Evolutionary conservation across 2,329 filamentous ascomycete genomes (phyloP), one percentile per base, ranked within the genome.

Genomic region (Pyrenophora graminea): DNA sequence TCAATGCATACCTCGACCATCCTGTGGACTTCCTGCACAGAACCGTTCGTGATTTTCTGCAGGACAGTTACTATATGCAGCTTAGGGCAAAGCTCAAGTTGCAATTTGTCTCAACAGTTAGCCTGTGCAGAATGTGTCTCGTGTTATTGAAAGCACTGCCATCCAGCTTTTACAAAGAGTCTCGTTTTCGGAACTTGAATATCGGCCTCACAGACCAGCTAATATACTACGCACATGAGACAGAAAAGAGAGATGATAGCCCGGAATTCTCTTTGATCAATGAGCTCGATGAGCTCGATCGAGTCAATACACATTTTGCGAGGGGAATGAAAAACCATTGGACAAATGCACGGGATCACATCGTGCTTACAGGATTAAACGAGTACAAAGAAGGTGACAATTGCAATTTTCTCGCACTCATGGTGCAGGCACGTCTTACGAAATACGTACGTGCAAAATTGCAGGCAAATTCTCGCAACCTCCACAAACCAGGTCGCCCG

Each of bases 21-120:
- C 49, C 32, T 2, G 53, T 45, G 27, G 60, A 52, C 27, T 63
- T 45, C 15, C 30, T 58, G 0, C 62, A 64, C 32, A 51, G 55
- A 7, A 60, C 58, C 0, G 62, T 58, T 3, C 40, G 42, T 13
- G 60, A 64, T 1, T 64, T 59, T 34, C 33, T 58, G 9, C 33
- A 42, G 27, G 55, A 54, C 15, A 45, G 45, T 1, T 55, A 57
- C 39, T 31, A 57, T 21, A 1, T 32, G 1, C 30, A 55, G 10
- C 41, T 61, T 3, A 18, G 17, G 19, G 43, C 8, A 6, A 25
- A 45, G 15, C n/a, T 53, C 12, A 36, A 33, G 5, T 7, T 4
- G 2, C 8, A 45, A 1, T 62, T 59, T 23, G 32, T 39, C n/a
- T 48, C 56, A 3, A 17, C 15, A 2, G 6, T 49, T 4, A 46